A percentile compares a stretch with the other conserved stretches of the same genome.
Conservation (phyloP, 306 rosid species). For the Dicorynia guianensis region DNA sequence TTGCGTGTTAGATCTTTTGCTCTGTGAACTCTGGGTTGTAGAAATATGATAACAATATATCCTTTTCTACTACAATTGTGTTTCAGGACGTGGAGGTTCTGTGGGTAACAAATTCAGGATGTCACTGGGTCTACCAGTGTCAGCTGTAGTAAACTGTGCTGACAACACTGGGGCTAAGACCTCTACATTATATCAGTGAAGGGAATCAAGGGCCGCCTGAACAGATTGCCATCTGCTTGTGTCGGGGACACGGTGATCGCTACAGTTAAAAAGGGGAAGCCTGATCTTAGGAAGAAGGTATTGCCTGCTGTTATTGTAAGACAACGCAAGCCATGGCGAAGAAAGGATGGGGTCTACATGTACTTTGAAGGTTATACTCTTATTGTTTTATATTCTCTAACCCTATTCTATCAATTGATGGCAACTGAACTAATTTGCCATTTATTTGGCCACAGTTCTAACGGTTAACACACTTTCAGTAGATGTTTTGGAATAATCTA, state of each 20-base stretch:
- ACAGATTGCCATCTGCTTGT: constrained; percentile 72
- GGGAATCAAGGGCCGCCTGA: constrained; percentile 69
- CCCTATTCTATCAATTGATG: neutral
- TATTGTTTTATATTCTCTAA: neutral
- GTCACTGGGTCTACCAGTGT: constrained; percentile 82
- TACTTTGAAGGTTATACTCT: constrained; percentile 64
- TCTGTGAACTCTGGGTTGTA: neutral
- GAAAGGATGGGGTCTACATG: constrained; percentile 80
- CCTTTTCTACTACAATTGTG: neutral
- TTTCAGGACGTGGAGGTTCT: constrained; percentile 69
- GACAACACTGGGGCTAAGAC: constrained; percentile 74
- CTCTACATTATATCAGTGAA: constrained; percentile 65
- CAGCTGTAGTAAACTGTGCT: constrained; percentile 76
- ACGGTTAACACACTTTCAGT: neutral
- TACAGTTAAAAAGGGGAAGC: constrained; percentile 74
- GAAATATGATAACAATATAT: neutral
- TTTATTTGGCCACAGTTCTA: neutral
- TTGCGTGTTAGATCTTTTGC: neutral
- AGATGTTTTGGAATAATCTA: neutral
- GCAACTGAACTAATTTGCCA: neutral
- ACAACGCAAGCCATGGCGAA: constrained; percentile 73
- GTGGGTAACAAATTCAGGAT: constrained; percentile 78
- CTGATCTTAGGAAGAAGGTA: constrained; percentile 77
- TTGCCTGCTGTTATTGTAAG: constrained; percentile 72
- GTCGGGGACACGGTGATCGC: constrained; percentile 83